Conservation (phyloP, 352 stramenopile genomes). For the Phytophthora foliorum region DNA sequence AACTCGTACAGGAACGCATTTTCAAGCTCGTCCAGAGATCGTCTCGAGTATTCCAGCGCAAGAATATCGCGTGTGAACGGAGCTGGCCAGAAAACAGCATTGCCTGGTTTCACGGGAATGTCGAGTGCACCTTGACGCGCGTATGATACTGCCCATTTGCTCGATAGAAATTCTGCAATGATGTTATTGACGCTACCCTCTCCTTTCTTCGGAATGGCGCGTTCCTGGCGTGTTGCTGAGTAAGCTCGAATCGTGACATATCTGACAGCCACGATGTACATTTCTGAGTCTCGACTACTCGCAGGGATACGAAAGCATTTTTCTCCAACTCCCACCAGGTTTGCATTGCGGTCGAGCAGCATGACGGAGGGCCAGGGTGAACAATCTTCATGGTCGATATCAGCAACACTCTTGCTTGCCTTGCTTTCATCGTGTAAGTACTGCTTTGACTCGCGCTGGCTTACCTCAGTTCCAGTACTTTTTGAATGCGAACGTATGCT, state of each 20-base stretch:
- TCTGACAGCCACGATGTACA: constrained; percentile 53
- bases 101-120: constrained; percentile 34
- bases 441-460: constrained; percentile 9
- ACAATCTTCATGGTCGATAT: constrained; percentile 26
- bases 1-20: constrained; percentile 69
- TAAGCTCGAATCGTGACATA: constrained; percentile 34
- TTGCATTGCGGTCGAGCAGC: constrained; percentile 47
- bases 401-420: neutral
- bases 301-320: constrained; percentile 56
- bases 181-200: constrained; percentile 20
- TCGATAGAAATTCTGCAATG: constrained; percentile 3
- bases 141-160: constrained; percentile 56
- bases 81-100: constrained; percentile 61
- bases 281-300: constrained; percentile 64
- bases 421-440: constrained; percentile 6
- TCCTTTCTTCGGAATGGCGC: constrained; percentile 22
- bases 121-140: constrained; percentile 37
- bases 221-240: constrained; percentile 47
- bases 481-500: constrained; percentile 3
- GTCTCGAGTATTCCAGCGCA: constrained; percentile 52
- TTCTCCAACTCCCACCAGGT: constrained; percentile 58
- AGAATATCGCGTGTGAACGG: constrained; percentile 46
- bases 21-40: constrained; percentile 54
- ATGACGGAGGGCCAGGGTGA: constrained; percentile 40
- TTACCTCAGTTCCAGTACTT: constrained; percentile 1